Conservation (phyloP, 2,329 filamentous ascomycete species). For the Cordyceps tenuipes region DNA sequence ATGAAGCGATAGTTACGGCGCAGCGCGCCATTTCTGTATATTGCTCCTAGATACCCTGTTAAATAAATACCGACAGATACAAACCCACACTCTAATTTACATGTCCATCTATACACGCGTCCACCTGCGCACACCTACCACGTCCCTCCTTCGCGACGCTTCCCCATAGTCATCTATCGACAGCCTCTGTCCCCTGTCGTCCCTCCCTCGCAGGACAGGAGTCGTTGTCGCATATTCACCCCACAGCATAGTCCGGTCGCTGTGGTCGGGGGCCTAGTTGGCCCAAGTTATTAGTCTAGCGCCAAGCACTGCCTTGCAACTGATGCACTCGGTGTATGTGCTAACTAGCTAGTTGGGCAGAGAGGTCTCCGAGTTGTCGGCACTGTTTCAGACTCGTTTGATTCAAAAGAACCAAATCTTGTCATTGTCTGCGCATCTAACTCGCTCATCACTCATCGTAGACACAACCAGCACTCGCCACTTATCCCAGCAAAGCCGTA, state of each 20-base stretch:
- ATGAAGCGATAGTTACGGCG: neutral
- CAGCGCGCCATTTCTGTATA: neutral
- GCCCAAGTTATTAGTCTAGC: neutral
- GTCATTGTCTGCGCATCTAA: too few relatives aligned
- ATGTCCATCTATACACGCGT: neutral
- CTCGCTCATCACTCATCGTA: too few relatives aligned
- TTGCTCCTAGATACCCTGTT: conserved; percentile 6
- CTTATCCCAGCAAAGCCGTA: neutral
- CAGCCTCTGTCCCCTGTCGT: neutral
- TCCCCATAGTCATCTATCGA: neutral
- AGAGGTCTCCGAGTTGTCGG: neutral
- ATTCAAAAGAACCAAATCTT: neutral
- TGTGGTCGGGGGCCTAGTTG: neutral
- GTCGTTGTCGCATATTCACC: neutral
- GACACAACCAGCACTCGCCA: neutral
- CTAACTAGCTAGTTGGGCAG: neutral
- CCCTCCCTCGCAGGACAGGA: neutral
- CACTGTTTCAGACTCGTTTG: neutral
- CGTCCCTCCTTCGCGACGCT: neutral
- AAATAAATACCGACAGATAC: too few relatives aligned
- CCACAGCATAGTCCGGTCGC: neutral
- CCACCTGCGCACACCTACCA: too few relatives aligned
- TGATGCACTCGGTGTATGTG: neutral
- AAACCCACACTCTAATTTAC: neutral
- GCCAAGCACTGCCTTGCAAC: conserved; percentile 2